These are phyloP conservation scores for Penicillium mononematosum DNA, from an alignment of 495 filamentous ascomycete species.

Conservation along the genomic window DNA sequence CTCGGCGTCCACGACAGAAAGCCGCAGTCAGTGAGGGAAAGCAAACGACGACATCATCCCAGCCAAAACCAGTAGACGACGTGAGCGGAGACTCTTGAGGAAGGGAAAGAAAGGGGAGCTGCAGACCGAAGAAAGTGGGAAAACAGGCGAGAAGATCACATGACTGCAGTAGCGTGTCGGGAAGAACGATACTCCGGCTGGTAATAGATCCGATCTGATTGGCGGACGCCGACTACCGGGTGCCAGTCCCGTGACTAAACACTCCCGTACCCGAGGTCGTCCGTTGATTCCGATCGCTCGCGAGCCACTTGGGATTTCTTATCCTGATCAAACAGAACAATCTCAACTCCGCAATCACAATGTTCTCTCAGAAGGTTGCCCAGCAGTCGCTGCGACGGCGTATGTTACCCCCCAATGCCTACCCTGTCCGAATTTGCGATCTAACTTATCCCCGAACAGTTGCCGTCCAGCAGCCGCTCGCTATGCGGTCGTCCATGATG, in stretches of 20 bases:
- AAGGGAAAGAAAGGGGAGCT: slow-evolving; percentile 24
- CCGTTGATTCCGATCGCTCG: slow-evolving; percentile 36
- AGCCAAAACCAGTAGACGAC: slow-evolving; percentile 31
- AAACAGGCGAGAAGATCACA: slow-evolving; percentile 23
- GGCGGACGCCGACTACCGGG: slow-evolving; percentile 17
- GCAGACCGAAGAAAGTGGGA: slow-evolving; percentile 14
- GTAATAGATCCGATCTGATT: slow-evolving; percentile 42
- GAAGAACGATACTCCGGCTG: slow-evolving; percentile 42
- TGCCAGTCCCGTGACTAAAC: slow-evolving; percentile 33
- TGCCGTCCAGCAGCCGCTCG: slow-evolving; percentile 51
- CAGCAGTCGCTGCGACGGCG: slow-evolving; percentile 68
- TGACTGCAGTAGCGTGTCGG: slow-evolving; percentile 14
- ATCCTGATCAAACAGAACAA: slow-evolving; percentile 20
- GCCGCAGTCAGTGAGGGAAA: slow-evolving; percentile 47
- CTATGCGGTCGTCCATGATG: slow-evolving; percentile 49
- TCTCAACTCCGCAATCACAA: slow-evolving; percentile 40
- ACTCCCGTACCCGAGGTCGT: slow-evolving; percentile 45
- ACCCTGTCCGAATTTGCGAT: slow-evolving; percentile 3
- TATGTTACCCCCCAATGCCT: slow-evolving; percentile 39
- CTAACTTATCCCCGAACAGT: slow-evolving; percentile 33
- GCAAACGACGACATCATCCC: slow-evolving; percentile 48
- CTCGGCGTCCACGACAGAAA: slow-evolving; percentile 50
- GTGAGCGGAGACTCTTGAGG: slow-evolving; percentile 49
- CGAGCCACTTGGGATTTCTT: slow-evolving; percentile 19
- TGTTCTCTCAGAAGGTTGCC: slow-evolving; percentile 65